Conservation (phyloP, 345 rosid genomes). For the Garcia nutans region DNA sequence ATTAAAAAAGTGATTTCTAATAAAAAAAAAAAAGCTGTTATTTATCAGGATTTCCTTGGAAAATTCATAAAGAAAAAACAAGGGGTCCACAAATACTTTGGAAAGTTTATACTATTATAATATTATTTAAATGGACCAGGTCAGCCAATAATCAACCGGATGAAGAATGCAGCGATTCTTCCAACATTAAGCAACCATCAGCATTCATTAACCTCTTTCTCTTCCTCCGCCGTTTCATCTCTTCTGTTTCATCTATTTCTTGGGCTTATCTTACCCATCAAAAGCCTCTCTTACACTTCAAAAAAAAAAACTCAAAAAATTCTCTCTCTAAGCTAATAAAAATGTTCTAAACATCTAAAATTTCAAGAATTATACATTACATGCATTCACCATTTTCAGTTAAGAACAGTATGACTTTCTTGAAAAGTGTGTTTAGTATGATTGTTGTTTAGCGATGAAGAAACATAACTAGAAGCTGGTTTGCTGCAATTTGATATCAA, state of each 20-base stretch:
- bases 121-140: not conserved
- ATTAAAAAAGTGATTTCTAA: too few species aligned
- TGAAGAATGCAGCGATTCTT: constrained; percentile 26
- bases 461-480: not conserved
- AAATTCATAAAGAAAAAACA: not conserved
- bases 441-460: not conserved
- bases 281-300: not conserved
- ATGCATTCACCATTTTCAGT: not conserved
- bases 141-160: not conserved
- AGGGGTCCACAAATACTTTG: constrained; percentile 3
- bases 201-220: not conserved
- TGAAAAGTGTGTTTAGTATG: not conserved
- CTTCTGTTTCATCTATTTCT: constrained; percentile 9
- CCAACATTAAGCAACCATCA: constrained; percentile 32
- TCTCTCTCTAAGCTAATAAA: not conserved
- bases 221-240: constrained; percentile 18
- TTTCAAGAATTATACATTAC: not conserved
- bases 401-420: not conserved
- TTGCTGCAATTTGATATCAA: not conserved
- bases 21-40: not conserved
- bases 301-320: too few species aligned
- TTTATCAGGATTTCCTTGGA: not conserved
- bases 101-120: not conserved
- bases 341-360: not conserved
- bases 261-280: constrained; percentile 5